These are phyloP conservation scores for Sporothrix dimorphospora DNA, from an alignment of 2,329 filamentous ascomycete genomes.

Conservation along the genomic window DNA sequence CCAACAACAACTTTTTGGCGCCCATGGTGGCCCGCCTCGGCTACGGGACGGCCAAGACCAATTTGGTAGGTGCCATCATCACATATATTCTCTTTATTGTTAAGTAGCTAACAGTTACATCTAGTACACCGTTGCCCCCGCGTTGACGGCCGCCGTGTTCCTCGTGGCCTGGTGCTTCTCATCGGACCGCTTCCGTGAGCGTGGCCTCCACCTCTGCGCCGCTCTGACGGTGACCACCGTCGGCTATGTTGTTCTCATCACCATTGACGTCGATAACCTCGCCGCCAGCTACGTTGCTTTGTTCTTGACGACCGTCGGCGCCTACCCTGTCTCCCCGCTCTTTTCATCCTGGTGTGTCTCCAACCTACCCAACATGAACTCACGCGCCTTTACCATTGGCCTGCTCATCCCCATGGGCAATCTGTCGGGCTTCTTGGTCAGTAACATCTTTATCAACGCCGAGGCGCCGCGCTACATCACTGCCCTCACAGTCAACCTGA, in stretches of 20 bases:
- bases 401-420: conserved; percentile 36
- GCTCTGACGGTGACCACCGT: not conserved
- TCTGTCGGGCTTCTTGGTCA: conserved; percentile 33
- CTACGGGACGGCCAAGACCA: conserved; percentile 33
- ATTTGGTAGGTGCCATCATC: too few relatives aligned
- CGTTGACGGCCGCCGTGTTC: conserved; percentile 31
- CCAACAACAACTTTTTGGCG: conserved; percentile 34
- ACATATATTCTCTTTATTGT: too few relatives aligned
- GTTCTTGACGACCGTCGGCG: conserved; percentile 31
- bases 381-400: conserved; percentile 34
- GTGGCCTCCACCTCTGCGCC: conserved; percentile 31
- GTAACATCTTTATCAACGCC: conserved; percentile 32
- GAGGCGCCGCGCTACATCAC: conserved; percentile 33
- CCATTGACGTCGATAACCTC: conserved; percentile 31
- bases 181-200: conserved; percentile 33
- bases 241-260: conserved; percentile 29
- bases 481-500: not conserved
- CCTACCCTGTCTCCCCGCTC: conserved; percentile 33
- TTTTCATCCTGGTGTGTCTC: conserved; percentile 34
- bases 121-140: conserved; percentile 34
- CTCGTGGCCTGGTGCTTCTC: conserved; percentile 31
- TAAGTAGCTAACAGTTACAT: too few relatives aligned
- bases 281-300: conserved; percentile 33
- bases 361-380: conserved; percentile 36
- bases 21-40: conserved; percentile 31